Conservation (phyloP, 768 basidiomycete genomes). For the Rhizopogon roseolus region DNA sequence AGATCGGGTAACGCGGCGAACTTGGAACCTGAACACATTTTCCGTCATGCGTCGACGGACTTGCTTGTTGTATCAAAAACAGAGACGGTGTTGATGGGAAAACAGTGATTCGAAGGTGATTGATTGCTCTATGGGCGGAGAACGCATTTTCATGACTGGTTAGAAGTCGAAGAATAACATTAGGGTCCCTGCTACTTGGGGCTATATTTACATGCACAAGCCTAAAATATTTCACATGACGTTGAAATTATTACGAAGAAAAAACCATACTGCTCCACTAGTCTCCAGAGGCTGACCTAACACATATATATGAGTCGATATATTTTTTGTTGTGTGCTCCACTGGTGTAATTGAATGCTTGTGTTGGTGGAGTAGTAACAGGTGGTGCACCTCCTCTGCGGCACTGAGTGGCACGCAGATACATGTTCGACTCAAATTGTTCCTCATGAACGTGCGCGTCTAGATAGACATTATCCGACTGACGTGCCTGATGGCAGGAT, state of each 20-base stretch:
- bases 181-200: background rate
- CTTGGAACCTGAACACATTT: background rate
- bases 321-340: no score
- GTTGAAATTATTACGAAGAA: background rate
- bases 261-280: background rate
- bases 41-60: no score
- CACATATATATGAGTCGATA: no score
- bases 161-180: background rate
- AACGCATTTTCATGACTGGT: background rate
- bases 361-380: background rate
- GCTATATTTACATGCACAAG: background rate
- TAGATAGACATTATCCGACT: background rate
- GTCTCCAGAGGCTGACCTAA: no score
- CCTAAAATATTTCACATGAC: background rate
- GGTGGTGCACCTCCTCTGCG: background rate
- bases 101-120: background rate
- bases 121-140: background rate
- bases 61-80: background rate
- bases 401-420: background rate
- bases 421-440: background rate
- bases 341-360: no score
- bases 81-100: background rate
- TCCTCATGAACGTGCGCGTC: background rate
- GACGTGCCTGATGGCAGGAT: background rate
- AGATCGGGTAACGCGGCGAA: background rate